Conservation (phyloP, 2,329 filamentous ascomycete genomes). For the Fusarium sp. region DNA sequence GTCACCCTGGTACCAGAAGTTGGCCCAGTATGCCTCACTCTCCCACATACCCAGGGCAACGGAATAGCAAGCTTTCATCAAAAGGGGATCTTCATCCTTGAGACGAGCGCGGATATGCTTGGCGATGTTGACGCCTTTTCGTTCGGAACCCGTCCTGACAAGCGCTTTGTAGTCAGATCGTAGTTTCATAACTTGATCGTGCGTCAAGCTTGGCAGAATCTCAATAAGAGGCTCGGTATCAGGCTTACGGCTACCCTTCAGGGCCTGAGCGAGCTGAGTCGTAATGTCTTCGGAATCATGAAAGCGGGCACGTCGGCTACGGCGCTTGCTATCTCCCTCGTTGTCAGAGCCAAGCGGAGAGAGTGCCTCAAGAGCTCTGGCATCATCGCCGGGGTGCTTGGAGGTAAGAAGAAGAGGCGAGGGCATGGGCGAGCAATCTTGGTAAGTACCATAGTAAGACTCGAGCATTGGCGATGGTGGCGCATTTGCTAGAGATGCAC, state of each 20-base stretch:
- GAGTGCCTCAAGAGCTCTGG: slow-evolving; percentile 60
- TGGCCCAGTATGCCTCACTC: slow-evolving; percentile 96
- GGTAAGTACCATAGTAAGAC: slow-evolving; percentile 92
- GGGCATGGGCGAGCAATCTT: slow-evolving; percentile 94
- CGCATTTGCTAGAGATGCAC: slow-evolving; percentile 63
- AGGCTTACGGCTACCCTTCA: slow-evolving; percentile 72
- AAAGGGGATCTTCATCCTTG: slow-evolving; percentile 77
- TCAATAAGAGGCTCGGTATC: slow-evolving; percentile 80
- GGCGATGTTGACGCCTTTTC: slow-evolving; percentile 83
- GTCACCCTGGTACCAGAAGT: slow-evolving; percentile 95
- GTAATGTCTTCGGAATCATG: slow-evolving; percentile 88
- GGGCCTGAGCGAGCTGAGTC: slow-evolving; percentile 76
- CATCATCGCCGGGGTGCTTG: slow-evolving; percentile 60
- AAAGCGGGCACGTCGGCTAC: slow-evolving; percentile 75
- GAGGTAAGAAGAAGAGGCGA: slow-evolving; percentile 74
- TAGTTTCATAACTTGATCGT: slow-evolving; percentile 88
- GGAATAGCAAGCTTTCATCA: slow-evolving; percentile 92
- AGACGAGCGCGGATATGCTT: slow-evolving; percentile 83
- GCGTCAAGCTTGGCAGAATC: slow-evolving; percentile 83
- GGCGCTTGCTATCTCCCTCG: slow-evolving; percentile 56
- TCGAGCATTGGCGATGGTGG: slow-evolving; percentile 89
- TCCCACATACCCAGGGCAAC: slow-evolving; percentile 92
- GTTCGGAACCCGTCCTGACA: slow-evolving; percentile 79
- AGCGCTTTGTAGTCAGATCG: slow-evolving; percentile 91
- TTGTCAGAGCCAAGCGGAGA: slow-evolving; percentile 64